Conservation (phyloP, 1,284 basidiomycete genomes). For the Rhodotorula sp. region DNA sequence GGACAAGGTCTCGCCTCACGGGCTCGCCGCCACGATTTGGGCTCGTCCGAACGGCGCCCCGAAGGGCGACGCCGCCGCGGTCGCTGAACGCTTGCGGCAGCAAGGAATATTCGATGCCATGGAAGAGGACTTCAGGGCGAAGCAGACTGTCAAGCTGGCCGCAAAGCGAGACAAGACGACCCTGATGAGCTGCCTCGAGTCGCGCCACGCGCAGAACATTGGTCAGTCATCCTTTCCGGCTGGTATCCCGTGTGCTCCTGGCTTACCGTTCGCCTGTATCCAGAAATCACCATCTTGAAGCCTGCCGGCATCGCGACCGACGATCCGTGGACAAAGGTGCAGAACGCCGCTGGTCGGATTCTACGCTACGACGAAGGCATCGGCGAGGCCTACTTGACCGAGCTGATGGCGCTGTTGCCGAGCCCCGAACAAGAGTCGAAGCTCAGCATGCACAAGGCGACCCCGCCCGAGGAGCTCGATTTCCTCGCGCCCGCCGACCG, state of each 20-base stretch:
- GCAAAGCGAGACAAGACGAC: conserved; percentile 51
- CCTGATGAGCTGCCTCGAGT: conserved; percentile 46
- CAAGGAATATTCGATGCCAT: conserved; percentile 93
- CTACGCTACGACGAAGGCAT: conserved; percentile 78
- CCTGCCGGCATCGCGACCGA: conserved; percentile 24
- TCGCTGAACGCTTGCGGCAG: conserved; percentile 58
- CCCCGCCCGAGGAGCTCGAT: conserved; percentile 81
- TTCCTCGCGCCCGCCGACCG: conserved; percentile 90
- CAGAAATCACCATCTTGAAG: conserved; percentile 36
- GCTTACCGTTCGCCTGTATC: not conserved
- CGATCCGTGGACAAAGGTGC: conserved; percentile 36
- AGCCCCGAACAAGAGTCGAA: conserved; percentile 87
- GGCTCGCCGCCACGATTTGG: conserved; percentile 86
- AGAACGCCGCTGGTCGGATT: conserved; percentile 63
- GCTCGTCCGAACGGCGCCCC: conserved; percentile 61
- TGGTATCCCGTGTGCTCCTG: rapidly evolving
- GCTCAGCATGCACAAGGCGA: conserved; percentile 83
- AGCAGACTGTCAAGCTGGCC: conserved; percentile 69
- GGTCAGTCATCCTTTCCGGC: conserved; percentile 18
- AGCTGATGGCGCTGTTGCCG: conserved; percentile 78
- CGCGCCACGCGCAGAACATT: conserved; percentile 34
- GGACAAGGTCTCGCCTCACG: conserved; percentile 85
- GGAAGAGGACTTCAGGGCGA: conserved; percentile 97
- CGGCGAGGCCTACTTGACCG: conserved; percentile 79
- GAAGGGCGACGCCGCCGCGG: conserved; percentile 55